Evolutionary conservation across 805 yeast species (phyloP).

Genomic region (Kluyveromyces siamensis): DNA sequence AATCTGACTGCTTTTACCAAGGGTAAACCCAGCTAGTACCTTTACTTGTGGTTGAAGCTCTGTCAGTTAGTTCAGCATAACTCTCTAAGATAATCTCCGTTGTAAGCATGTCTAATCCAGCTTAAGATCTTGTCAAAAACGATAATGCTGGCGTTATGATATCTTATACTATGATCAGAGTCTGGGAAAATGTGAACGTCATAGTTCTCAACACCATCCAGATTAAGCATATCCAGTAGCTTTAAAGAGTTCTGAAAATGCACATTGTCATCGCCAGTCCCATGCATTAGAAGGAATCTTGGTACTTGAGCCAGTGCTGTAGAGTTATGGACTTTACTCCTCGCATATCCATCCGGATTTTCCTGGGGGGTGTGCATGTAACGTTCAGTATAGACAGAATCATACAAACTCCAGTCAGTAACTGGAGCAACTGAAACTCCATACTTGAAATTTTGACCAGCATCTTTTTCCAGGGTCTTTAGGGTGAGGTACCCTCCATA

Average conservation of each 20-base stretch:
- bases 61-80: too few species aligned
- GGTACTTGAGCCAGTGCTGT: constrained; percentile 45
- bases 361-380: constrained; percentile 80
- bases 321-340: constrained; percentile 47
- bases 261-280: constrained; percentile 96
- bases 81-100: constrained; percentile 32
- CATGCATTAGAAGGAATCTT: constrained; percentile 85
- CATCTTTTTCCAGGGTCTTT: constrained; percentile 78
- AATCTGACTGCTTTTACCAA: too few species aligned
- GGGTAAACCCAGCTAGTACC: too few species aligned
- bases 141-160: constrained; percentile 63
- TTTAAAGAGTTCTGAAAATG: constrained; percentile 85
- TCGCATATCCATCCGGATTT: constrained; percentile 54
- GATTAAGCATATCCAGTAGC: constrained; percentile 65
- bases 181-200: constrained; percentile 77
- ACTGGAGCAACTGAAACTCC: constrained; percentile 98
- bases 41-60: too few species aligned
- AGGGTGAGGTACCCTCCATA: constrained; percentile 93
- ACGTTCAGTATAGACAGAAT: constrained; percentile 89
- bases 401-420: constrained; percentile 87
- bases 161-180: constrained; percentile 63
- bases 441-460: constrained; percentile 64
- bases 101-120: constrained; percentile 60
- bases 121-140: constrained; percentile 56
- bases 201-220: constrained; percentile 71